Evolutionary conservation across 1,284 basidiomycete genomes (phyloP).

Genomic region (Afroboletus lepidellus): DNA sequence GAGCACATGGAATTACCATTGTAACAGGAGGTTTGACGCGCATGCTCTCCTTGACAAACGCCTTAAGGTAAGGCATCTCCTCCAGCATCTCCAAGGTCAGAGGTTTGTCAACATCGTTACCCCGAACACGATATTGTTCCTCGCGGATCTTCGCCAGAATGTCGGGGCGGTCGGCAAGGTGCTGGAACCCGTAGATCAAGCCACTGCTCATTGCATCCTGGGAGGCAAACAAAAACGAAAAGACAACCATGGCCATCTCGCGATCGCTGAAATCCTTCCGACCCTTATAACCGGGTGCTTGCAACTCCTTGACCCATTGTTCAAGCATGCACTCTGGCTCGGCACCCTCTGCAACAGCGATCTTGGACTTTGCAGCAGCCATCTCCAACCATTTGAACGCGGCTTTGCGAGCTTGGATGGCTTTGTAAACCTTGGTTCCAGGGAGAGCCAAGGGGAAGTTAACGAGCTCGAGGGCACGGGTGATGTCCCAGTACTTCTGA

Average conservation of each 20-base stretch:
- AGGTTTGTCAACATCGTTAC: conserved; percentile 77
- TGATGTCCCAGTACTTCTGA: conserved; percentile 96
- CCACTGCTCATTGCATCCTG: conserved; percentile 98
- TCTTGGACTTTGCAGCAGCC: conserved; percentile 81
- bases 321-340: conserved; percentile 92
- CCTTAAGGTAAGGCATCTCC: conserved; percentile 89
- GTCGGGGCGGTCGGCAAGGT: conserved; percentile 90
- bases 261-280: conserved; percentile 87
- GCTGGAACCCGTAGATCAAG: conserved; percentile 93
- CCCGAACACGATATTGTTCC: conserved; percentile 86
- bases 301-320: conserved; percentile 84
- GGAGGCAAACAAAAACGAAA: conserved; percentile 96
- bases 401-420: conserved; percentile 89
- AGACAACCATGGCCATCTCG: conserved; percentile 95
- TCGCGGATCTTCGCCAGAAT: conserved; percentile 86
- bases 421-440: conserved; percentile 95
- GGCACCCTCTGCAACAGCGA: conserved; percentile 77
- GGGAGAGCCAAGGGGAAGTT: conserved; percentile 97
- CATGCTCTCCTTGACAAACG: conserved; percentile 91
- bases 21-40: conserved; percentile 90
- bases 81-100: conserved; percentile 89
- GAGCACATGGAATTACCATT: conserved; percentile 60
- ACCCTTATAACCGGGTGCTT: conserved; percentile 71
- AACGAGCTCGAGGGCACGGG: conserved; percentile 93
- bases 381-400: conserved; percentile 84